Evolutionary conservation across 768 basidiomycete genomes (phyloP).

Genomic region (Tephrocybe sp.): DNA sequence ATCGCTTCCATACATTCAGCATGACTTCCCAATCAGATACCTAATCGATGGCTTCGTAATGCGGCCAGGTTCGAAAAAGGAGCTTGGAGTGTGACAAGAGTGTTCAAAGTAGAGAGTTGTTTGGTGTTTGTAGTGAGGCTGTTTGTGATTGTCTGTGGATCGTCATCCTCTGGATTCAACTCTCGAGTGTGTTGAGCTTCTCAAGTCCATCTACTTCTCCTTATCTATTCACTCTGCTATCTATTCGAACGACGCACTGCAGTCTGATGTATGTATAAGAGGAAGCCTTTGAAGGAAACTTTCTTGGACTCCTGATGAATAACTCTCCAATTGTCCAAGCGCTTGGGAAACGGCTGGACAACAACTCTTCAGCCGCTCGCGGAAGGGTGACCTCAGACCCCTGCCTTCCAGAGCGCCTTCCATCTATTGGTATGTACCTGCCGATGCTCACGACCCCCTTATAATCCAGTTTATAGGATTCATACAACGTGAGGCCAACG

Average conservation of each 20-base stretch:
- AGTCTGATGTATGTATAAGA: slow-evolving; percentile 16
- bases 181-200: too few species aligned
- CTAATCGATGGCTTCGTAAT: neutral
- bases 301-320: slow-evolving; percentile 31
- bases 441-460: neutral
- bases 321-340: slow-evolving; percentile 42
- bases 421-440: slow-evolving; percentile 52
- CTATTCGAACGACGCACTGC: neutral
- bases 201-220: too few species aligned
- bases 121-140: too few species aligned
- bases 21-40: slow-evolving; percentile 26
- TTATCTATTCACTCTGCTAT: neutral
- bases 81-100: neutral
- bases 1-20: slow-evolving; percentile 52
- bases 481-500: slow-evolving; percentile 69
- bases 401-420: slow-evolving; percentile 70
- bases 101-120: too few species aligned
- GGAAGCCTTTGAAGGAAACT: neutral
- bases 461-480: slow-evolving; percentile 48
- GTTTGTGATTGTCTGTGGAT: too few species aligned
- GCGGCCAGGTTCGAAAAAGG: too few species aligned
- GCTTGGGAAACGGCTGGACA: slow-evolving; percentile 29
- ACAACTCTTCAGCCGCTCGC: slow-evolving; percentile 26
- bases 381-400: slow-evolving; percentile 46
- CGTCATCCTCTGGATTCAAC: too few species aligned